These are phyloP conservation scores for Tylopilus sp. DNA, from an alignment of 1,284 basidiomycete species.

Conservation along the genomic window DNA sequence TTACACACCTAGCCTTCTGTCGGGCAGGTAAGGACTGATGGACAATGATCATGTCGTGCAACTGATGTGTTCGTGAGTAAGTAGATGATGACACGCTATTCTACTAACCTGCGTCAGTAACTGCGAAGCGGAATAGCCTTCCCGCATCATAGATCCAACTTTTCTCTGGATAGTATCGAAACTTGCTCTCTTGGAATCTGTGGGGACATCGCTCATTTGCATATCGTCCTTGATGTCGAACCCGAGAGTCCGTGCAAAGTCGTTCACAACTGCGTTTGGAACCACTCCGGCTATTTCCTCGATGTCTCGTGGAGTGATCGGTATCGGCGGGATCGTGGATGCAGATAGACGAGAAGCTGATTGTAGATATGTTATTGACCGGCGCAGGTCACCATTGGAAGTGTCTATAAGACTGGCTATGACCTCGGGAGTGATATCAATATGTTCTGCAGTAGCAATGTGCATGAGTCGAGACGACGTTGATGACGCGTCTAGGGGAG, in stretches of 20 bases:
- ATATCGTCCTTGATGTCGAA: constrained; percentile 60
- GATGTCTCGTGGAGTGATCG: constrained; percentile 73
- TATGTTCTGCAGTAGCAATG: constrained; percentile 68
- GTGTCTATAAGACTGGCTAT: constrained; percentile 73
- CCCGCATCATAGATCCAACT: constrained; percentile 74
- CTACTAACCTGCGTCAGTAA: constrained; percentile 75
- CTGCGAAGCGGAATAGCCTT: constrained; percentile 93
- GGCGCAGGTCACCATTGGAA: constrained; percentile 91
- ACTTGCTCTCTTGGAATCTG: constrained; percentile 35
- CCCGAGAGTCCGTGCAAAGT: constrained; percentile 73
- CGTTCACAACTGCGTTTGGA: constrained; percentile 68
- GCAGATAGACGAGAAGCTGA: constrained; percentile 85
- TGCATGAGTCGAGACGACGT: constrained; percentile 75
- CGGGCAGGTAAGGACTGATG: constrained; percentile 78
- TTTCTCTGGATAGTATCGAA: constrained; percentile 74
- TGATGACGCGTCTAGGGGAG: constrained; percentile 79
- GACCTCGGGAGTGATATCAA: constrained; percentile 51
- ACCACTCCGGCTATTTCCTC: constrained; percentile 98
- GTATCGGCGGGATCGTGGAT: constrained; percentile 64
- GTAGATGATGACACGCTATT: background rate
- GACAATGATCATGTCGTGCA: constrained; percentile 87
- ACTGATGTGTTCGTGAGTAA: constrained; percentile 41
- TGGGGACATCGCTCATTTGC: constrained; percentile 42
- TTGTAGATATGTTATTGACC: constrained; percentile 98
- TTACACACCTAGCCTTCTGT: constrained; percentile 79